Evolutionary conservation across 768 basidiomycete species (phyloP), one percentile per base, ranked within the genome.

Genomic region (Boletales sp.): DNA sequence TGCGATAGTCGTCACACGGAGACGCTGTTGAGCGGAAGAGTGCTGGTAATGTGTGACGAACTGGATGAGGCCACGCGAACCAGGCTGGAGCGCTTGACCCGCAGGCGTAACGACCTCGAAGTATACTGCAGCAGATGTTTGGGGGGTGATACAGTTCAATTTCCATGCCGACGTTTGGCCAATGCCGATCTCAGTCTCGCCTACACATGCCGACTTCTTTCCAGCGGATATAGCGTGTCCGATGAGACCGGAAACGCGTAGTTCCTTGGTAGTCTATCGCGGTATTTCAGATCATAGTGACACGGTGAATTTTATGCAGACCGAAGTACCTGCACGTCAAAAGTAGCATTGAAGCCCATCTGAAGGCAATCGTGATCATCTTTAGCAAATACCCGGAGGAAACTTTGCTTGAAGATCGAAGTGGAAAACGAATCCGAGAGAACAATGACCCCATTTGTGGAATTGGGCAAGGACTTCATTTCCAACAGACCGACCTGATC

Each of bases 11-110:
- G 95, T 97, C n/a, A 99, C 97, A 0, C 97, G 90, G 34, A 99
- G 71, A 18, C 94, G 84, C 73, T 86, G 88, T 64, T 94, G 89
- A n/a, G 94, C 97, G 13, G 90, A 91, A 8, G 95, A 80, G 68
- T 98, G 95, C 67, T 98, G 97, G 65, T 97, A 99, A 65, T 98
- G 94, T 14, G 97, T 98, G 49, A 98, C 90, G 61, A 98, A 98
- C 68, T 98, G 97, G 53, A 99, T 91, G 50, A 97, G 82, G 43
- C 97, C 97, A 8, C 93, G 87, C 30, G 90, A 90, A 49, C 90
- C 90, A 7, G 84, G 90, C 58, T 86, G 84, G 21, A 97, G 75
- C 1, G 94, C 87, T 63, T 97, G 93, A 2, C 94, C 95, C 15
- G 94, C 94, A 19, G 94, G 94, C 1, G 94, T 94, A 53, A 97